These are phyloP conservation scores for Limnanthes douglasii DNA, from an alignment of 345 rosid genomes.

Conservation along the genomic window DNA sequence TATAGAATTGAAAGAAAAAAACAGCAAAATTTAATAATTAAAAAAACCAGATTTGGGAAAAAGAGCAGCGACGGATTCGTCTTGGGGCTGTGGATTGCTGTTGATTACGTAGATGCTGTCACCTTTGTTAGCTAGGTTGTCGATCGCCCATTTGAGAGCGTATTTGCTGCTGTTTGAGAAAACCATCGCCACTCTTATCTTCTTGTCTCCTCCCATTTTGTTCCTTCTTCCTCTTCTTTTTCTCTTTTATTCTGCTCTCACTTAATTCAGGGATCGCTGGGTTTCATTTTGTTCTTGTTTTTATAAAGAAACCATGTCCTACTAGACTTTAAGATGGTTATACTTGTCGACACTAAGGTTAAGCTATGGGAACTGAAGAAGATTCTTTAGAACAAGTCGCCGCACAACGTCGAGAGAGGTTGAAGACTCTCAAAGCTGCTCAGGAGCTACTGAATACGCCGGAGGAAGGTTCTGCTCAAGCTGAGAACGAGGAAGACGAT, in stretches of 20 bases:
- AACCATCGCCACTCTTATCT: constrained; percentile 77
- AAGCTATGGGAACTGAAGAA: constrained; percentile 41
- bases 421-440: constrained; percentile 66
- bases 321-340: no score
- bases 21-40: constrained; percentile 3
- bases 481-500: constrained; percentile 15
- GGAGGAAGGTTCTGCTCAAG: no score
- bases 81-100: constrained; percentile 25
- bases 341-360: no score
- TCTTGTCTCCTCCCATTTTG: constrained; percentile 55
- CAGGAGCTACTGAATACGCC: no score
- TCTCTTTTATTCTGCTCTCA: no score
- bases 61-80: constrained; percentile 35
- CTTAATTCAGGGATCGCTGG: no score
- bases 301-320: no score
- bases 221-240: constrained; percentile 13
- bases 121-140: constrained; percentile 66
- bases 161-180: constrained; percentile 86
- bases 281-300: no score
- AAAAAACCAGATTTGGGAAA: constrained; percentile 67
- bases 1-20: background rate
- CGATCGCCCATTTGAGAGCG: constrained; percentile 77
- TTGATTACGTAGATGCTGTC: constrained; percentile 62
- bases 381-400: constrained; percentile 58
- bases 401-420: constrained; percentile 62